These are phyloP conservation scores for Kodamaea laetipori DNA, from an alignment of 805 yeast species.

Conservation along the genomic window DNA sequence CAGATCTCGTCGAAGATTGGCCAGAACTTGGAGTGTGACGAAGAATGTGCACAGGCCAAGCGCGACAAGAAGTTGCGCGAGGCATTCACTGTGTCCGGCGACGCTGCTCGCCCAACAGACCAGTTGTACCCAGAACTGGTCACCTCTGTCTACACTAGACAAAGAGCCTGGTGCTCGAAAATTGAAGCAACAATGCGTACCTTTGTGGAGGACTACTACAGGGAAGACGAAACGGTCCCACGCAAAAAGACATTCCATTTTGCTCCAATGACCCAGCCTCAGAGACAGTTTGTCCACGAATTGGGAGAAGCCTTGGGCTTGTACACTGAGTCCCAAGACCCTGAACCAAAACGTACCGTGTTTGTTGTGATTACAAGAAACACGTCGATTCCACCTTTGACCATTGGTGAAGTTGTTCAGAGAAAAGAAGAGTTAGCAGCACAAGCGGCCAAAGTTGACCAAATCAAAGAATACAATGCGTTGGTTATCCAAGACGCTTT, in stretches of 20 bases:
- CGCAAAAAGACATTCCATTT: conserved; percentile 54
- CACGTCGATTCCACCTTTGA: conserved; percentile 43
- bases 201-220: conserved; percentile 45
- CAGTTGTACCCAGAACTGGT: conserved; percentile 49
- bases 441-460: conserved; percentile 24
- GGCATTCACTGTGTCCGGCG: conserved; percentile 50
- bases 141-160: conserved; percentile 51
- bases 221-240: conserved; percentile 19
- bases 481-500: conserved; percentile 54
- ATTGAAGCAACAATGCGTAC: conserved; percentile 56
- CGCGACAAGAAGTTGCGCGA: conserved; percentile 63
- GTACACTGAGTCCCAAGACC: conserved; percentile 74
- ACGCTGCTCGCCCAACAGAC: conserved; percentile 19
- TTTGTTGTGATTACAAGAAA: conserved; percentile 48
- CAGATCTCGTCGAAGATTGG: conserved; percentile 34
- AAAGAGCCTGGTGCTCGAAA: conserved; percentile 66
- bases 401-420: conserved; percentile 47
- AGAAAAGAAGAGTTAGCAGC: conserved; percentile 21
- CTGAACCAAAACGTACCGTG: conserved; percentile 77
- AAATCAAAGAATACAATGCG: conserved; percentile 47
- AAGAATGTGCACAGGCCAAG: conserved; percentile 60
- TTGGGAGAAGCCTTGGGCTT: conserved; percentile 60
- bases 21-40: conserved; percentile 61
- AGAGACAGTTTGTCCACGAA: conserved; percentile 70
- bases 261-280: conserved; percentile 70